Evolutionary conservation across 768 basidiomycete species (phyloP).

Genomic region (Filobasidium wieringae): DNA sequence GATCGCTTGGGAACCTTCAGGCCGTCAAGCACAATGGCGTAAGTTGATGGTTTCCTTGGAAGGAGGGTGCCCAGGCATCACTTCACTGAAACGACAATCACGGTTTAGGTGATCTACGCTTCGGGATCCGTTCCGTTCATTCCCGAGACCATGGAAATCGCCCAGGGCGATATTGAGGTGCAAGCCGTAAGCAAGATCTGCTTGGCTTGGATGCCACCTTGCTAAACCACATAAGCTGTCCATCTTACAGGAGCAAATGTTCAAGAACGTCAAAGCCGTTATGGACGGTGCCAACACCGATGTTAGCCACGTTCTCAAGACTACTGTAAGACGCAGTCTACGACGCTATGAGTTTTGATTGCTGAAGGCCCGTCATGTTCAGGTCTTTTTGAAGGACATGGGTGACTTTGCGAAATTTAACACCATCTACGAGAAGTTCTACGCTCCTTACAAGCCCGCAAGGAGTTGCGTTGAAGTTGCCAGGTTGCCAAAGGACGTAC

Average conservation of each 20-base stretch:
- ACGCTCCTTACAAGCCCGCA: slow-evolving; percentile 84
- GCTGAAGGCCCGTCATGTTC: not conserved
- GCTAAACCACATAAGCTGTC: not conserved
- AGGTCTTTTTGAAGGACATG: slow-evolving; percentile 91
- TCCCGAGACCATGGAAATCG: slow-evolving; percentile 58
- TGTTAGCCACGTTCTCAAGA: slow-evolving; percentile 73
- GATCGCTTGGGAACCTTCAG: slow-evolving; percentile 45
- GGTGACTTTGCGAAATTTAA: slow-evolving; percentile 78
- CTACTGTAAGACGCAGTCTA: slow-evolving; percentile 53
- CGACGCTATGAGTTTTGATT: too few relatives aligned
- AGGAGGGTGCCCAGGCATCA: too few relatives aligned
- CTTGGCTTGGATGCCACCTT: not conserved
- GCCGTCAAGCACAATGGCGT: slow-evolving; percentile 67
- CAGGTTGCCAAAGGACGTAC: slow-evolving; percentile 75
- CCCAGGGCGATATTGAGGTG: slow-evolving; percentile 60
- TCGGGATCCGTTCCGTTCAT: slow-evolving; percentile 82
- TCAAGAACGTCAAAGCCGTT: slow-evolving; percentile 74
- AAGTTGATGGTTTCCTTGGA: slow-evolving; percentile 11
- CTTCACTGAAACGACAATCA: not conserved
- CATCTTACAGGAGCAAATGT: slow-evolving; percentile 49
- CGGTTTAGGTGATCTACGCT: slow-evolving; percentile 56
- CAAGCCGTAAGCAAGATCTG: slow-evolving; percentile 47
- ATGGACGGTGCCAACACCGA: slow-evolving; percentile 71
- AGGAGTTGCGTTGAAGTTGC: slow-evolving; percentile 75
- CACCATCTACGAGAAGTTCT: slow-evolving; percentile 66